Percentiles rank a stretch among this genome's conserved stretches.
Evolutionary conservation across 495 filamentous ascomycete species (phyloP).

Genomic region (Parachaetomium inaequale): DNA sequence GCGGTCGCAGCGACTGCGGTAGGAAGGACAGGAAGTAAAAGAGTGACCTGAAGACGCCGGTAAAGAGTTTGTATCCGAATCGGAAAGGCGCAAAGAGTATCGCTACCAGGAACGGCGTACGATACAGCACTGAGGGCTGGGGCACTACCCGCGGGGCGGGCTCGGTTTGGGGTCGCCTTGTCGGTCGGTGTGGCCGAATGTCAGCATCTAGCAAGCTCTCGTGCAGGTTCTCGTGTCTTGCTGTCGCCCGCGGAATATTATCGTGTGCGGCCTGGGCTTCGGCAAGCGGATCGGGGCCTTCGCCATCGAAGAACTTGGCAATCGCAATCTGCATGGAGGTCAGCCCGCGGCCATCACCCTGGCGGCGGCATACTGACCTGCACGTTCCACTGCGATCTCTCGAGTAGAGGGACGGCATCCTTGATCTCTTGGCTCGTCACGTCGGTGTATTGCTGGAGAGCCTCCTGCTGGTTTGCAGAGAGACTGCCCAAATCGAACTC

Average conservation of each 20-base stretch:
- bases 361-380: constrained; percentile 55
- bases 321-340: constrained; percentile 70
- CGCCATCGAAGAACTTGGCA: constrained; percentile 95
- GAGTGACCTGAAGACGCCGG: constrained; percentile 62
- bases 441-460: constrained; percentile 80
- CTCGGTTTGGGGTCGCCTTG: constrained; percentile 40
- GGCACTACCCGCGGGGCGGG: constrained; percentile 79
- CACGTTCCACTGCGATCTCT: constrained; percentile 92
- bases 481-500: constrained; percentile 65
- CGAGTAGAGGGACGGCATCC: constrained; percentile 75
- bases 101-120: constrained; percentile 68
- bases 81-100: constrained; percentile 80
- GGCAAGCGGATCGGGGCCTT: constrained; percentile 75
- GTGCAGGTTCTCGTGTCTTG: constrained; percentile 67
- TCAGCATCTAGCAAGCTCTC: constrained; percentile 47
- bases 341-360: background rate
- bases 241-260: constrained; percentile 53
- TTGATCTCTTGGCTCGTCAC: constrained; percentile 78
- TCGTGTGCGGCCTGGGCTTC: constrained; percentile 64
- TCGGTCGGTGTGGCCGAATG: constrained; percentile 32
- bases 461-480: constrained; percentile 68
- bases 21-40: constrained; percentile 68
- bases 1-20: constrained; percentile 51
- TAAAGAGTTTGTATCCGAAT: constrained; percentile 65
- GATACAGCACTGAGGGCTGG: constrained; percentile 60